These are phyloP conservation scores for Phaffomyces opuntiae DNA, from an alignment of 805 yeast genomes.

Conservation along the genomic window DNA sequence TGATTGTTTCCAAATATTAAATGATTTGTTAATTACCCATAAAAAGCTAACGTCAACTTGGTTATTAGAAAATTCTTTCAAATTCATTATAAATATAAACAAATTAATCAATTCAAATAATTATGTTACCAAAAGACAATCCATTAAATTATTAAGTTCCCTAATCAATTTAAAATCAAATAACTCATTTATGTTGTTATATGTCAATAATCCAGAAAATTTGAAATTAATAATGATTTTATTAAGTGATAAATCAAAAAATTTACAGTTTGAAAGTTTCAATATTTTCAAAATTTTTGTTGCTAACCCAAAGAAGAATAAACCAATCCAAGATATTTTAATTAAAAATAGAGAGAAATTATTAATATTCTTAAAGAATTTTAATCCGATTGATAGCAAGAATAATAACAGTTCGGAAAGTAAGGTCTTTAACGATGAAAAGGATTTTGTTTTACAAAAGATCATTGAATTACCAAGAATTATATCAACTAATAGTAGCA, in stretches of 20 bases:
- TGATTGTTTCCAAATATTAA: constrained; percentile 75
- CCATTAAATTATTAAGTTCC: constrained; percentile 67
- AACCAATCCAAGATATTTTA: constrained; percentile 71
- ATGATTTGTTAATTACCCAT: constrained; percentile 63
- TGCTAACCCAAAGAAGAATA: constrained; percentile 91
- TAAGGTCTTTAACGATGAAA: constrained; percentile 60
- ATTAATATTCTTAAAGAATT: constrained; percentile 57
- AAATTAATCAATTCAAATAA: constrained; percentile 66
- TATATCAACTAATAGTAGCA: constrained; percentile 20
- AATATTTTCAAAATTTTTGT: constrained; percentile 91
- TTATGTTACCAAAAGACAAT: constrained; percentile 90
- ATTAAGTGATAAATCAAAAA: constrained; percentile 81
- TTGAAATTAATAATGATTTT: constrained; percentile 81
- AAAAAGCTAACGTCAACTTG: constrained; percentile 66
- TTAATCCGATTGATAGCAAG: constrained; percentile 42
- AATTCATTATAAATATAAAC: constrained; percentile 59
- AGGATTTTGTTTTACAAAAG: constrained; percentile 69
- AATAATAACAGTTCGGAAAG: constrained; percentile 45
- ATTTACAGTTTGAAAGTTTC: constrained; percentile 85
- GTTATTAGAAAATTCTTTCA: constrained; percentile 45
- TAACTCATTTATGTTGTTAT: constrained; percentile 63
- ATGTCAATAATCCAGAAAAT: constrained; percentile 76
- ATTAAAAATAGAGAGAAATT: constrained; percentile 78
- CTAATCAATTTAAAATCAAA: constrained; percentile 67
- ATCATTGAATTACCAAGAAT: constrained; percentile 67